phyloP scores from a whole-genome alignment of 306 rosid genomes.

The Pyrus betulifolia region DNA sequence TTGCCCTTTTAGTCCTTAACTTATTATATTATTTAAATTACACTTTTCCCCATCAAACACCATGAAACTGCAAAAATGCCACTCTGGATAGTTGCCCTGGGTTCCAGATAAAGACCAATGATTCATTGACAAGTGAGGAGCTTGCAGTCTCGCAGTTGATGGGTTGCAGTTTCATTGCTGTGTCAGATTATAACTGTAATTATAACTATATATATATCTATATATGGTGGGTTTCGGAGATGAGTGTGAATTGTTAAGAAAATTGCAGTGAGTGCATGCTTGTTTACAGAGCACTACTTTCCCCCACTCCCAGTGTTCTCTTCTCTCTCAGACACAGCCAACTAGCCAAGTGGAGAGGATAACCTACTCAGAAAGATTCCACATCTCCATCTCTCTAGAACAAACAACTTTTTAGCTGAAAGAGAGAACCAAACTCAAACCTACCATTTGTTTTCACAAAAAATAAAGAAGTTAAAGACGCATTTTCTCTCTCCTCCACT shows the following conservation, averaged over 20 bases:
- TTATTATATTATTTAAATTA: background rate
- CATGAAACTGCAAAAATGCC: background rate
- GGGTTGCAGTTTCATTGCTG: background rate
- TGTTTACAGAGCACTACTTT: constrained; percentile 2
- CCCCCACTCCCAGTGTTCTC: background rate
- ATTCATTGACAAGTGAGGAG: background rate
- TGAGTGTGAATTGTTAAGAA: background rate
- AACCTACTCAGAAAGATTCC: background rate
- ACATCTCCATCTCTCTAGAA: constrained; percentile 2
- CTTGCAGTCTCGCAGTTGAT: background rate
- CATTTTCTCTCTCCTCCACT: background rate
- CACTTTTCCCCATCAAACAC: background rate
- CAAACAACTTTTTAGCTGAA: background rate
- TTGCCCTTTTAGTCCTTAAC: background rate
- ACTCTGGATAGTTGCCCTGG: background rate
- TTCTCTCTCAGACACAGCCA: constrained; percentile 2
- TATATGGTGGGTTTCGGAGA: background rate
- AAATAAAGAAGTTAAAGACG: background rate
- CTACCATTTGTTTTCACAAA: background rate
- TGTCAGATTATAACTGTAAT: background rate
- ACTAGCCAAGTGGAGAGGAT: constrained; percentile 24
- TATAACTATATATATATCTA: background rate
- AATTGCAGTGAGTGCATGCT: constrained; percentile 16
- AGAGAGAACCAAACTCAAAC: background rate
- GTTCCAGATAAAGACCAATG: background rate